Percentiles rank a stretch among this genome's conserved stretches.
Conservation (phyloP, 345 rosid genomes). For the Syzygium aromaticum region DNA sequence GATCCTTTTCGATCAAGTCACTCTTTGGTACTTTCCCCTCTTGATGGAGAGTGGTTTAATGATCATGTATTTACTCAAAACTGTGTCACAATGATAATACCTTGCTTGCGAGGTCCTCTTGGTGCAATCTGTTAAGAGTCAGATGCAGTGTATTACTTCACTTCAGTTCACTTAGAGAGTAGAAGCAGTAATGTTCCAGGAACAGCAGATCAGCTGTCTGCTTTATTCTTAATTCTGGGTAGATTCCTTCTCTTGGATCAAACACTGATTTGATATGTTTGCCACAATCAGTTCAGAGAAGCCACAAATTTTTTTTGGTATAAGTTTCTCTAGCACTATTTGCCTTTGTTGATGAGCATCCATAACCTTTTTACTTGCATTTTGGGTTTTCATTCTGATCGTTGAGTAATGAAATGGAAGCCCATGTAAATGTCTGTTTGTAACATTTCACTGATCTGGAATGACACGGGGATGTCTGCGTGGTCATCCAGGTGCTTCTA, state of each 20-base stretch:
- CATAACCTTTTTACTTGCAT: too few relatives aligned
- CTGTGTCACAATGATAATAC: not conserved
- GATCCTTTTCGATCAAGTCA: not conserved
- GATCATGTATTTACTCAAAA: not conserved
- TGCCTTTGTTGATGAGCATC: too few relatives aligned
- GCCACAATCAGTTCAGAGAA: too few relatives aligned
- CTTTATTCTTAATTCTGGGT: not conserved
- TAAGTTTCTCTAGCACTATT: too few relatives aligned
- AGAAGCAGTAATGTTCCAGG: not conserved
- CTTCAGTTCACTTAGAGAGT: not conserved
- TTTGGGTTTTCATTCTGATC: too few relatives aligned
- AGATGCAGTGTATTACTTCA: not conserved
- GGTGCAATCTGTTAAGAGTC: not conserved
- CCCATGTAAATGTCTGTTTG: too few relatives aligned
- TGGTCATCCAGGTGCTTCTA: too few relatives aligned
- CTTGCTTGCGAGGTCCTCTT: not conserved
- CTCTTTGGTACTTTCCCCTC: not conserved
- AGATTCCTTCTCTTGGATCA: not conserved
- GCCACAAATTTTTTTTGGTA: too few relatives aligned
- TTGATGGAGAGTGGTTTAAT: not conserved
- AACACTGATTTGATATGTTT: not conserved
- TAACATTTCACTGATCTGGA: too few relatives aligned
- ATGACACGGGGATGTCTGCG: too few relatives aligned
- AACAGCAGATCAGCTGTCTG: not conserved
- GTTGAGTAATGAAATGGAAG: too few relatives aligned